phyloP scores from a whole-genome alignment of 352 stramenopile species.

The Blastocystis sp. region DNA sequence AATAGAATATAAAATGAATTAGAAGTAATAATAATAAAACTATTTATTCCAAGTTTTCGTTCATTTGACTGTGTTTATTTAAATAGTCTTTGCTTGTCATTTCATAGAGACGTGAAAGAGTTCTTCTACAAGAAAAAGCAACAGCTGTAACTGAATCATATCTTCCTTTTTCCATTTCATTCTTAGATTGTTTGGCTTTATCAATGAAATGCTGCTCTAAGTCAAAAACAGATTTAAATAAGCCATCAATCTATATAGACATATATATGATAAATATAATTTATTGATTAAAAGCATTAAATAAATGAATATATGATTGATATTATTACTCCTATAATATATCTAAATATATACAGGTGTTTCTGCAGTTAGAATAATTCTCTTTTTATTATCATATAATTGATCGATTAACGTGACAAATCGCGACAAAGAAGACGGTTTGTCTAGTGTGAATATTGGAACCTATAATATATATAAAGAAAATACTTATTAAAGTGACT shows the following conservation, averaged over 20 bases:
- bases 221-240: no score
- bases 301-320: no score
- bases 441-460: conserved; percentile 7
- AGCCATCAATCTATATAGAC: no score
- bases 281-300: no score
- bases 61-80: neutral
- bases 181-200: conserved; percentile 7
- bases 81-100: conserved; percentile 26
- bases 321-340: no score
- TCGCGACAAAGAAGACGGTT: conserved; percentile 8
- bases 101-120: conserved; percentile 17
- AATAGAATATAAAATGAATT: no score
- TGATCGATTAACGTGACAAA: conserved; percentile 37
- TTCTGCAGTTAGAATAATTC: conserved; percentile 20
- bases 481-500: no score
- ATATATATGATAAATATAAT: no score
- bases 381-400: conserved; percentile 23
- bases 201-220: no score
- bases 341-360: conserved; percentile 14
- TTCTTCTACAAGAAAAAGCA: conserved; percentile 25
- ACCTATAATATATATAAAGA: neutral
- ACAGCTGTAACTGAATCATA: conserved; percentile 9
- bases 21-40: no score
- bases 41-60: neutral
- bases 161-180: conserved; percentile 23